Evolutionary conservation across 2,329 filamentous ascomycete species (phyloP), one percentile per base, ranked within the genome.

Genomic region (Pseudogymnoascus sp.): DNA sequence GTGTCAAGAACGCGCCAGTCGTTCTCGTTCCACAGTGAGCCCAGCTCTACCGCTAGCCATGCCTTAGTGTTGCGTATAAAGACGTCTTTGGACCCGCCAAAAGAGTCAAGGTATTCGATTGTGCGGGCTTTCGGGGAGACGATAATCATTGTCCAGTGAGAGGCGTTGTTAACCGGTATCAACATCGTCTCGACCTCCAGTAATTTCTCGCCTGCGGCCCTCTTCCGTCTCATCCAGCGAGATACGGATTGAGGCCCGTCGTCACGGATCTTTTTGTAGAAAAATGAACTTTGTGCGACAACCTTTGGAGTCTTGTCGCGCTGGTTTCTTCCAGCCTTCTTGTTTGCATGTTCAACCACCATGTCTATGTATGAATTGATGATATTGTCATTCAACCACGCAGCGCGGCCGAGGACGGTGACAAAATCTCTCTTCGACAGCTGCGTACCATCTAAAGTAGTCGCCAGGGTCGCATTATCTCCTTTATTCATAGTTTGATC

Each of bases 371-470:
- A 82, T 12, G 82, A 81, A 65, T 90, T 89, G 65, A 92, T 82
- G 57, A 88, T 82, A 65, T 89, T 85, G 69, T 92, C 89, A 64
- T 92, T 91, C 5, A 92, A 78, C 88, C 88, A 57, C 23, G 23
- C 55, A 12, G 15, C 9, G 19, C 23, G 55, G 10, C 33, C 55
- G 12, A 57, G 33, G 18, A 23, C 55, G 21, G 35, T 57, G 26
- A 12, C 9, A 30, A 52, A 33, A 10, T 52, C 45, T 7, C 15
- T 30, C 45, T 52, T 52, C 45, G 10, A 18, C 26, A 52, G 45
- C 45, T 30, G 45, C 9, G 45, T 52, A 18, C 45, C 45, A 18
- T 52, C 45, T 18, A 52, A 52, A 12, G 26, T 52, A 30, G 45
- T 30, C 10, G 45, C 45, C 45, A 52, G 45, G 19, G 15, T 30